Evolutionary conservation across 805 yeast species (phyloP).

Genomic region (Candida vaughaniae): DNA sequence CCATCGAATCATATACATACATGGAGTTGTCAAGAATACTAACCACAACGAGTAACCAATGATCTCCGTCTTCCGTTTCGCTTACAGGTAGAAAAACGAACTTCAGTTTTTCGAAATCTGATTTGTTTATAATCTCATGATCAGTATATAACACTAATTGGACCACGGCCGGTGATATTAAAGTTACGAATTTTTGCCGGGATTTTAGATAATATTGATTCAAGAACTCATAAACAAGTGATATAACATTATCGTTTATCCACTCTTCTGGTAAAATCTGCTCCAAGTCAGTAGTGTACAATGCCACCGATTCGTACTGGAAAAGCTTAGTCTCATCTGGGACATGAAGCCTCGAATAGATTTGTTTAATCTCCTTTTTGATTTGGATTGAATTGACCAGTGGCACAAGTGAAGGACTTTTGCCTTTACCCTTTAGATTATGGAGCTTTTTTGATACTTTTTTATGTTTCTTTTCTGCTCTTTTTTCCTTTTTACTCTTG

Average conservation of each 20-base stretch:
- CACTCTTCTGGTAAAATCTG: conserved; percentile 65
- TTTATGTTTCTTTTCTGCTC: conserved; percentile 6
- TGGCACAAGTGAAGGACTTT: background rate
- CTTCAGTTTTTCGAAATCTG: conserved; percentile 31
- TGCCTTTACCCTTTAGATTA: conserved; percentile 9
- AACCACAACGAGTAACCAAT: conserved; percentile 69
- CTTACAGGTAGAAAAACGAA: conserved; percentile 69
- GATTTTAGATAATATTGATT: conserved; percentile 20
- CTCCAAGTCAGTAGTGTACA: conserved; percentile 57
- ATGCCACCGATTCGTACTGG: conserved; percentile 55
- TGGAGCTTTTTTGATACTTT: conserved; percentile 10
- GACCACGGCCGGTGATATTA: conserved; percentile 60
- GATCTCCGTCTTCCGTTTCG: conserved; percentile 62
- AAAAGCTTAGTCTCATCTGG: conserved; percentile 28
- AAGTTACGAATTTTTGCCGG: conserved; percentile 18
- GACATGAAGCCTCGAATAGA: conserved; percentile 16
- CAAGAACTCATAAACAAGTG: conserved; percentile 57
- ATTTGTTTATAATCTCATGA: conserved; percentile 10
- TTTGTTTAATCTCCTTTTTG: conserved; percentile 17
- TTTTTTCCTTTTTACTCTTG: conserved; percentile 4
- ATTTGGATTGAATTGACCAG: conserved; percentile 1
- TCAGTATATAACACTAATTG: conserved; percentile 57
- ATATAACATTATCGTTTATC: conserved; percentile 70
- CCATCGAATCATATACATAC: conserved; percentile 61
- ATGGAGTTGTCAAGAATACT: conserved; percentile 47